Base-by-base conservation (phyloP, 768 basidiomycete species). In the Cystofilobasidium bisporidii region DNA sequence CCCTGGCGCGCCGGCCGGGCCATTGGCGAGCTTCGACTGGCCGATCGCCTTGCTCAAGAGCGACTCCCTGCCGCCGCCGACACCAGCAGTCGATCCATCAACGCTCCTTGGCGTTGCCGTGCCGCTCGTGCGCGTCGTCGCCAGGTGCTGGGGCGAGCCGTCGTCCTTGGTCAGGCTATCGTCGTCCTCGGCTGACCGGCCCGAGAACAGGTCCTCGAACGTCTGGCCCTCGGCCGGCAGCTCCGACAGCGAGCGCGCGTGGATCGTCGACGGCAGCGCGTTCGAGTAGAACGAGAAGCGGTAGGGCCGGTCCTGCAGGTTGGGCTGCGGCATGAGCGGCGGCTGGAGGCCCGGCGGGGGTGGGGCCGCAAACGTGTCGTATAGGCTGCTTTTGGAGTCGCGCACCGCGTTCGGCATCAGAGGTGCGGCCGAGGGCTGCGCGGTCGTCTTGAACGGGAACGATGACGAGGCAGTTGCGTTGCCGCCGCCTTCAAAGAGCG, bases 201-300 rank as follows among this genome's bases (percentile, higher is more conserved):
- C 81, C 38, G 77, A 76, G 75, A 99, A 98, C 26, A 99, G 79
- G 57, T 96, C 89, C 71, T 89, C 88, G 72, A 98, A 99, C 0
- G 85, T 83, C 77, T 98, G 94, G 0, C 89, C 89, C 43, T 94
- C 92, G 0, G 88, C 90, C 0, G 96, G 96, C 20, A 99, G 82
- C 76, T 99, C 96, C 65, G 88, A 86, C 20, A 99, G 79, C 70
- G 87, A 92, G 22, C 92, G 83, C 0, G 96, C 89, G 79, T 98
- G 94, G 58, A 99, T 97, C 1, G 96, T 97, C 0, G 91, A 87
- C 3, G 87, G 85, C 59, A 96, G 80, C 5, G 87, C 83, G 73
- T 96, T 98, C 22, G 91, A 97, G 78, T 98, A 99, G 79, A 98
- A 99, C 0, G 96, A 97, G 79, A 98, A 99, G 55, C 96, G 84